Evolutionary conservation across 169 alveolate genomes (phyloP).

Genomic region (Eimeria brunetti): DNA sequence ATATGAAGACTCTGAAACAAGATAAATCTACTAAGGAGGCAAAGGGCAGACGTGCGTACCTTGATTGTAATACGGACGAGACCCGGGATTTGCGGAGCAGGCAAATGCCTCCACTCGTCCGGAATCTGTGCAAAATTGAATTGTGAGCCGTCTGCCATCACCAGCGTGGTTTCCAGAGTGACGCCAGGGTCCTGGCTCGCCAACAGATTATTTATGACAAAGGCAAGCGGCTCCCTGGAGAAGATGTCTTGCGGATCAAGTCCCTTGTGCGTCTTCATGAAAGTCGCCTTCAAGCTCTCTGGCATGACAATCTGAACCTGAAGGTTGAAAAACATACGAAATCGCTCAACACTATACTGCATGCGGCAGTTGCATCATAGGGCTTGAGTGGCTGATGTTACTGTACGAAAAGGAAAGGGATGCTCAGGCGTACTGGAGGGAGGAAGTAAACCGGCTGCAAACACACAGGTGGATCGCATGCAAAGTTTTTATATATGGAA

Average conservation of each 20-base stretch:
- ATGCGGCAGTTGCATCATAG: no score
- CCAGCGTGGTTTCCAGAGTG: conserved; percentile 23
- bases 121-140: conserved; percentile 17
- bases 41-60: neutral
- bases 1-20: neutral
- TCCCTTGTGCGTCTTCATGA: conserved; percentile 19
- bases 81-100: conserved; percentile 59
- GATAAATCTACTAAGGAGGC: neutral
- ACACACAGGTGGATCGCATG: neutral
- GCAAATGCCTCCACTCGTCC: conserved; percentile 7
- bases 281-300: conserved; percentile 16
- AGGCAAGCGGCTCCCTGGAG: conserved; percentile 42
- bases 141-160: conserved; percentile 18
- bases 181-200: conserved; percentile 40
- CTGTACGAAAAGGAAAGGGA: neutral
- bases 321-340: neutral
- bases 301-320: conserved; percentile 46
- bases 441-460: conserved; percentile 53
- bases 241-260: conserved; percentile 7
- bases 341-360: neutral
- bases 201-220: neutral
- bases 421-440: conserved; percentile 49
- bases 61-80: conserved; percentile 21
- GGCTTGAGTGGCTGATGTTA: neutral
- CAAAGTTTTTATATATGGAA: neutral